Percentiles rank a stretch among this genome's conserved stretches.
phyloP scores from a whole-genome alignment of 257 asterid genomes.

The Scutellaria barbata region DNA sequence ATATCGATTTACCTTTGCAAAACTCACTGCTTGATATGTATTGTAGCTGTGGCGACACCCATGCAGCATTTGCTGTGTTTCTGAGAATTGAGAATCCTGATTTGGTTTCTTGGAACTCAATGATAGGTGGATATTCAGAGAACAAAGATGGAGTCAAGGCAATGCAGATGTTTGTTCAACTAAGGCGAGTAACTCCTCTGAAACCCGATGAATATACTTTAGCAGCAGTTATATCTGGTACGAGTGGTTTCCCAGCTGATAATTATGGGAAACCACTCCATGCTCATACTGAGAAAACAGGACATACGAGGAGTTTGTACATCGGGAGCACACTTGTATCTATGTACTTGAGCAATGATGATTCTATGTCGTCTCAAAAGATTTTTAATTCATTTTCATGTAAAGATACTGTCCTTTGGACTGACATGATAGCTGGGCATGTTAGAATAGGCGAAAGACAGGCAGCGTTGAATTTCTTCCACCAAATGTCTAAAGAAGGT shows the following conservation, averaged over 20 bases:
- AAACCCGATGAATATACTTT: constrained; percentile 78
- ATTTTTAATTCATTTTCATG: constrained; percentile 48
- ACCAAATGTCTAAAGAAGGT: constrained; percentile 49
- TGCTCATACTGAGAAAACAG: constrained; percentile 66
- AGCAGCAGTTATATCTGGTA: constrained; percentile 64
- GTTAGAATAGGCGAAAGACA: constrained; percentile 69
- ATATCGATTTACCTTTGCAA: constrained; percentile 65
- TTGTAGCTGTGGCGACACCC: constrained; percentile 63
- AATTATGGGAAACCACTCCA: constrained; percentile 75
- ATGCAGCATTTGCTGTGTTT: constrained; percentile 51
- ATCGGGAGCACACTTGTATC: constrained; percentile 66
- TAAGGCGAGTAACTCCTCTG: constrained; percentile 34
- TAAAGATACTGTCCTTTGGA: constrained; percentile 90
- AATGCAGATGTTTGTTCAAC: constrained; percentile 54
- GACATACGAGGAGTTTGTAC: constrained; percentile 49
- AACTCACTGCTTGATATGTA: constrained; percentile 84
- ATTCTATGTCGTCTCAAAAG: constrained; percentile 53
- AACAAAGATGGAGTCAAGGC: constrained; percentile 66
- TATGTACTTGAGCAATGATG: constrained; percentile 70
- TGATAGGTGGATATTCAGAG: constrained; percentile 73
- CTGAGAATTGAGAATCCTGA: constrained; percentile 60
- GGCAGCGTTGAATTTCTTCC: constrained; percentile 57
- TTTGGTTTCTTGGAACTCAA: constrained; percentile 89
- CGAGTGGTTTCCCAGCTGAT: constrained; percentile 50
- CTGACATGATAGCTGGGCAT: constrained; percentile 84